These are phyloP conservation scores for Gaertneriomyces semiglobifer DNA, from an alignment of 192 early-diverging fungal species.

Conservation along the genomic window DNA sequence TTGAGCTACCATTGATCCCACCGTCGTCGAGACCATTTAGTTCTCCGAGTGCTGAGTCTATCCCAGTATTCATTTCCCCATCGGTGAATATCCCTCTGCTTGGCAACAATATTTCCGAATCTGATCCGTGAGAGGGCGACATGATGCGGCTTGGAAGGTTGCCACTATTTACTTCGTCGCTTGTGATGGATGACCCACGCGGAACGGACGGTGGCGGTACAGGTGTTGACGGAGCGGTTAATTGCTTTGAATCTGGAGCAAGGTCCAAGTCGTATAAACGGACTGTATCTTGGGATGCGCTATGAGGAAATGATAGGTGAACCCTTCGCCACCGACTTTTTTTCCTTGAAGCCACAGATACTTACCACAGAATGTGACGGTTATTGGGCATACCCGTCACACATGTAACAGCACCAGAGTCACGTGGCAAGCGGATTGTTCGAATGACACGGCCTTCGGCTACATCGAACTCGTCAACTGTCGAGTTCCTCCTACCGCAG, in stretches of 20 bases:
- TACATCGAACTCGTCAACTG: conserved; percentile 89
- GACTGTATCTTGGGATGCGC: conserved; percentile 90
- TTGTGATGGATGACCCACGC: neutral
- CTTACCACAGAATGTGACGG: conserved; percentile 78
- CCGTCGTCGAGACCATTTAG: neutral
- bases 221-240: neutral
- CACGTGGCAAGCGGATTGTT: conserved; percentile 75
- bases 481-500: conserved; percentile 83
- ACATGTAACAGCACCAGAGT: conserved; percentile 83
- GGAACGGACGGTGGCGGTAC: neutral
- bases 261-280: conserved; percentile 78
- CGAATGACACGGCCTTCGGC: conserved; percentile 60
- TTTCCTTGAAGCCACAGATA: neutral
- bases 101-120: neutral
- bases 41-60: neutral
- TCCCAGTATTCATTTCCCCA: neutral
- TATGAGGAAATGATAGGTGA: conserved; percentile 10
- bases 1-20: neutral
- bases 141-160: too few species aligned
- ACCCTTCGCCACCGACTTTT: neutral
- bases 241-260: neutral
- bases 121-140: too few species aligned
- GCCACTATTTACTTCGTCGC: too few species aligned
- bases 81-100: neutral
- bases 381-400: conserved; percentile 75